Conservation (phyloP, 225 moss, liverwort and hornwort genomes). For the Anthoceros angustus region DNA sequence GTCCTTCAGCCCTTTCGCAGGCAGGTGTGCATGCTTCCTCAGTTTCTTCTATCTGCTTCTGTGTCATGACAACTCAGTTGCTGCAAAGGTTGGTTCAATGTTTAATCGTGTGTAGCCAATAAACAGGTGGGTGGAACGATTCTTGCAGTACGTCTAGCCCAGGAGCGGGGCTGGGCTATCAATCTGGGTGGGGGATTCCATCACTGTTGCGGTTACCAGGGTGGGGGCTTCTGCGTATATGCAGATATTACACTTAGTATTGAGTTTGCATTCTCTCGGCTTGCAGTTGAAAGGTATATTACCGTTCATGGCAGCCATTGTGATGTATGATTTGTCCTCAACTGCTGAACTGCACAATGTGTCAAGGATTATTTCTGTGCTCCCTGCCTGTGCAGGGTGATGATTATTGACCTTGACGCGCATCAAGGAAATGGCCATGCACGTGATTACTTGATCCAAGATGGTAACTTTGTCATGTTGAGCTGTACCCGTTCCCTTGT, state of each 20-base stretch:
- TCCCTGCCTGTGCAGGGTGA: conserved; percentile 40
- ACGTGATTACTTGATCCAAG: conserved; percentile 49
- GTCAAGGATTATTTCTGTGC: background rate
- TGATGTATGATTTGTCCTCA: background rate
- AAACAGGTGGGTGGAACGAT: conserved; percentile 92
- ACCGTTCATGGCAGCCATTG: no score
- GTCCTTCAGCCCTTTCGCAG: conserved; percentile 84
- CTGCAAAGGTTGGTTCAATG: background rate
- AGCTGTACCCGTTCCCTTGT: background rate
- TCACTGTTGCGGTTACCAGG: conserved; percentile 63
- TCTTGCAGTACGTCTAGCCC: conserved; percentile 69
- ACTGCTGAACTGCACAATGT: background rate
- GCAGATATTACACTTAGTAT: conserved; percentile 94
- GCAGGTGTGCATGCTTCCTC: conserved; percentile 31
- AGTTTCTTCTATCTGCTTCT: conserved; percentile 5
- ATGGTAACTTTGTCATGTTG: conserved; percentile 28
- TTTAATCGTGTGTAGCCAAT: background rate
- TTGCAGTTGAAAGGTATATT: conserved; percentile 43
- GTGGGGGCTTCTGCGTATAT: conserved; percentile 95
- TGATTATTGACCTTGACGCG: conserved; percentile 96
- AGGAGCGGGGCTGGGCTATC: conserved; percentile 92
- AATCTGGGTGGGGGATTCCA: conserved; percentile 97
- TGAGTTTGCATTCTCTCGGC: conserved; percentile 58
- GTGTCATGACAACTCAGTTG: background rate
- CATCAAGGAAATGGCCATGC: conserved; percentile 99